Evolutionary conservation across 148 eudicot genomes (phyloP).

Genomic region (Vaccinium corymbosum): DNA sequence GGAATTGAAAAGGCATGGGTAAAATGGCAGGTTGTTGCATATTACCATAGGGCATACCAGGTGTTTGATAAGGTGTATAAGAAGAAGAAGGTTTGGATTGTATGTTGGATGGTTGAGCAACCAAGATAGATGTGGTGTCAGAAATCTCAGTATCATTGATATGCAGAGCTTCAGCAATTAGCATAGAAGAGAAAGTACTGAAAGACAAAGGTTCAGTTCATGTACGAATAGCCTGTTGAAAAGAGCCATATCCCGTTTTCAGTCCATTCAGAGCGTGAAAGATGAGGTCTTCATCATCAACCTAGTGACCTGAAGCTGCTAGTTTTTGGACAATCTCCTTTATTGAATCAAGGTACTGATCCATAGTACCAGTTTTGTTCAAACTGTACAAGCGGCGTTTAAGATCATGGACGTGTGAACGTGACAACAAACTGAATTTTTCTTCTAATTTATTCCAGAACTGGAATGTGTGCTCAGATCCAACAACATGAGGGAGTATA

Average conservation of each 20-base stretch:
- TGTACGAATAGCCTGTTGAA: background rate
- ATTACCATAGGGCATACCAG: too few species aligned
- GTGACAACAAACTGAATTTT: background rate
- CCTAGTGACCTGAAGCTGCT: background rate
- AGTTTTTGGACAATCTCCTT: background rate
- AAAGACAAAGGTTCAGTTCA: background rate
- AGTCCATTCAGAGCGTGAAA: background rate
- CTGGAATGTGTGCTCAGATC: background rate
- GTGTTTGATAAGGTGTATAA: too few species aligned
- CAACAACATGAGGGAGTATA: background rate
- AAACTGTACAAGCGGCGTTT: background rate
- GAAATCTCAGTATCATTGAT: background rate
- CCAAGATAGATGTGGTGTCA: background rate
- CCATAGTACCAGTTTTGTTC: background rate
- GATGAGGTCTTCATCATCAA: background rate
- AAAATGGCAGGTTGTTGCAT: too few species aligned
- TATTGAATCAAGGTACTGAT: background rate
- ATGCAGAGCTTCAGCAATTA: background rate
- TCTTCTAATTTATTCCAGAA: background rate
- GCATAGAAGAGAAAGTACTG: background rate
- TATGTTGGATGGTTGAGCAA: background rate
- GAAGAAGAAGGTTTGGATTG: too few species aligned
- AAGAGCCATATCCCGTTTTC: background rate
- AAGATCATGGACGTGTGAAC: background rate
- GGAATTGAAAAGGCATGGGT: too few species aligned